Conservation (phyloP, 2,329 filamentous ascomycete genomes). For the Sclerotinia sclerotiorum region DNA sequence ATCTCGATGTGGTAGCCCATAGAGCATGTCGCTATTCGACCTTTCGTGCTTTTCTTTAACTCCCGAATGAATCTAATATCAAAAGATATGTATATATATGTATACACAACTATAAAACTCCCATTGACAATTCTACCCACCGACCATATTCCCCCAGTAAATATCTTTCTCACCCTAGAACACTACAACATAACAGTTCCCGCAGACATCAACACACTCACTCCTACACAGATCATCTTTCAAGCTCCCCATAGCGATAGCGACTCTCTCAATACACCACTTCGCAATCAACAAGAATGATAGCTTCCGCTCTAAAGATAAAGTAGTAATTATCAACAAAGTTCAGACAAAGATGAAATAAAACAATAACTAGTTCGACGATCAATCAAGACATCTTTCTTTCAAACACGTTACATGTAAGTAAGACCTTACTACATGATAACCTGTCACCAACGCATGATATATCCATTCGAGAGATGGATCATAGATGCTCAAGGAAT, state of each 20-base stretch:
- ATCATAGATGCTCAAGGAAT: neutral
- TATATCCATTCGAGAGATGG: neutral
- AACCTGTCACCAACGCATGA: neutral
- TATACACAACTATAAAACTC: no score
- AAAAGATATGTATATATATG: no score
- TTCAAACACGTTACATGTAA: slow-evolving; percentile 16
- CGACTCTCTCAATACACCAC: neutral
- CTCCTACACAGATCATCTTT: slow-evolving; percentile 9
- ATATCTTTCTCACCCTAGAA: neutral
- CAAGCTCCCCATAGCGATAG: slow-evolving; percentile 4
- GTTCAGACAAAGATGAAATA: neutral
- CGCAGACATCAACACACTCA: neutral
- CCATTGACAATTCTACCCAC: neutral
- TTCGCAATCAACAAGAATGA: neutral
- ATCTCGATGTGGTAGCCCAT: no score
- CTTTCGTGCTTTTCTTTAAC: no score
- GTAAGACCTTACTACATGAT: no score
- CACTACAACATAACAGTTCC: neutral
- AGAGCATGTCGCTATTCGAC: no score
- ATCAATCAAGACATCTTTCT: slow-evolving; percentile 13
- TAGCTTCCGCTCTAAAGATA: slow-evolving; percentile 6
- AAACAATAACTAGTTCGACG: slow-evolving; percentile 3
- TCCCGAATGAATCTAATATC: no score
- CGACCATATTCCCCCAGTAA: neutral
- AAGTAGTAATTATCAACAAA: slow-evolving; percentile 13